Conservation (phyloP, 176 grass and related monocot genomes). For the Eleusine coracana region DNA sequence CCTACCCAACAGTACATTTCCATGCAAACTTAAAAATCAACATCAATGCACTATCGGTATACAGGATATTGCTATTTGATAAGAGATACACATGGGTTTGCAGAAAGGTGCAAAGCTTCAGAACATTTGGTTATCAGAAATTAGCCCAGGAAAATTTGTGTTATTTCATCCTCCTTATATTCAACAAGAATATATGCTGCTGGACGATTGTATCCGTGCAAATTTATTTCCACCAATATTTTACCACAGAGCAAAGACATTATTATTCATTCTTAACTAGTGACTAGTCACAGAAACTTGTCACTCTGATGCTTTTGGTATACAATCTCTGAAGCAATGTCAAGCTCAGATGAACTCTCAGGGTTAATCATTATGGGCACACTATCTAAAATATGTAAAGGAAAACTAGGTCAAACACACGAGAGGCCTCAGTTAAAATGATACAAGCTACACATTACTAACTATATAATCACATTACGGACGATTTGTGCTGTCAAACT, state of each 20-base stretch:
- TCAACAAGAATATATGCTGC: slow-evolving; percentile 14
- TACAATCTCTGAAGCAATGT: neutral
- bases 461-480: neutral
- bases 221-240: neutral
- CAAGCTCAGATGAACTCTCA: neutral
- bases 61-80: slow-evolving; percentile 6
- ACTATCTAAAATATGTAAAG: neutral
- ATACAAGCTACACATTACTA: neutral
- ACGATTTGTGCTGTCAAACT: neutral
- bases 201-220: neutral
- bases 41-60: slow-evolving; percentile 3
- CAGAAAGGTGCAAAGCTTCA: slow-evolving; percentile 9
- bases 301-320: neutral
- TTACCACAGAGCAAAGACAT: neutral
- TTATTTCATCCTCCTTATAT: neutral
- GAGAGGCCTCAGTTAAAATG: neutral
- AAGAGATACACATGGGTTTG: slow-evolving; percentile 10
- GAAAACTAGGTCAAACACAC: neutral
- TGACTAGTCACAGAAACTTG: neutral
- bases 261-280: neutral
- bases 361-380: neutral
- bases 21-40: neutral
- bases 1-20: neutral
- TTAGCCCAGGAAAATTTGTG: neutral
- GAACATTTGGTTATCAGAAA: neutral